Evolutionary conservation across 495 filamentous ascomycete species (phyloP).

Genomic region (Neurospora cerealis): DNA sequence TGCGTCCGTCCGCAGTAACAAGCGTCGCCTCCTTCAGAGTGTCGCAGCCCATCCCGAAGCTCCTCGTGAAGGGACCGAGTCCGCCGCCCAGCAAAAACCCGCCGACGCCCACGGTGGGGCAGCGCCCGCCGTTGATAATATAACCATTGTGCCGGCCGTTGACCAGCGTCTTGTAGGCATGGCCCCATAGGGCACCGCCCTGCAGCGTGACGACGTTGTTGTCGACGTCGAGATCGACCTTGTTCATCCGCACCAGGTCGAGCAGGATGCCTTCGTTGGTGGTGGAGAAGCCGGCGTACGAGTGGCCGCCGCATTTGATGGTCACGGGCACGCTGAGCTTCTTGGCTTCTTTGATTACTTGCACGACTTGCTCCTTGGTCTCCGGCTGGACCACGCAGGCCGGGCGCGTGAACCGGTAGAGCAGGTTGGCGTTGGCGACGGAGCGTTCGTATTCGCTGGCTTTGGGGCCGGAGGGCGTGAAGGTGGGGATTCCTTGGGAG

Average conservation of each 20-base stretch:
- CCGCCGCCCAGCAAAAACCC: constrained; percentile 14
- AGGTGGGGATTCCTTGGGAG: not conserved
- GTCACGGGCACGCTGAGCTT: constrained; percentile 3
- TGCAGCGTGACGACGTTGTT: not conserved
- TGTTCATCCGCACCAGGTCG: constrained; percentile 11
- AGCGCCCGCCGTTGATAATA: constrained; percentile 18
- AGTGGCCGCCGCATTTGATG: constrained; percentile 15
- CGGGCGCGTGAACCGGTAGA: constrained; percentile 11
- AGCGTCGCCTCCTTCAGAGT: constrained; percentile 10
- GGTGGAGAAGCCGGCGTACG: constrained; percentile 16
- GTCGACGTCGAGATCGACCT: constrained; percentile 6
- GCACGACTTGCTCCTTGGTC: constrained; percentile 1
- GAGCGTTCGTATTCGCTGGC: not conserved
- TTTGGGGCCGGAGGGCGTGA: not conserved
- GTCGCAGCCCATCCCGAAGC: constrained; percentile 18
- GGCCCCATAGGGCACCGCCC: constrained; percentile 4
- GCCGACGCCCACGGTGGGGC: constrained; percentile 18
- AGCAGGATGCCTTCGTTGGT: constrained; percentile 13
- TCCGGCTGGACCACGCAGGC: constrained; percentile 18
- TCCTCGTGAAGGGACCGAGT: constrained; percentile 12
- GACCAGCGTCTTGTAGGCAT: constrained; percentile 12
- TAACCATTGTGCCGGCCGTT: constrained; percentile 7
- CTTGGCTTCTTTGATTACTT: not conserved
- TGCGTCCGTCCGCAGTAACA: constrained; percentile 26
- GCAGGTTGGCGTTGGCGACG: constrained; percentile 16